phyloP scores from a whole-genome alignment of 192 early-diverging fungal genomes.

The Coemansia sp. region DNA sequence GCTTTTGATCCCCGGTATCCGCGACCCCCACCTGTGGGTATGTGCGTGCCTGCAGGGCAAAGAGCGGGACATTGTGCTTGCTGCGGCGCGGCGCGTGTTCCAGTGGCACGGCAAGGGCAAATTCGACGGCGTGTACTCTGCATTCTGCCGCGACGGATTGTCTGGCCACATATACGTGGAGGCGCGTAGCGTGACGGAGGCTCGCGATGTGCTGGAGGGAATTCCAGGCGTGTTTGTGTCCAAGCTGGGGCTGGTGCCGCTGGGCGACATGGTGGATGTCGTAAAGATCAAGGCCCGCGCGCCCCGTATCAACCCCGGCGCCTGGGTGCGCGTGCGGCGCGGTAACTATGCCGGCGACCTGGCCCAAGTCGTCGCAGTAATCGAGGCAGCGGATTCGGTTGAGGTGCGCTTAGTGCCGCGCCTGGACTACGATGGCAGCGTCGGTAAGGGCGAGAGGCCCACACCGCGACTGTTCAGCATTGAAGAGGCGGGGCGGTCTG shows the following conservation, averaged over 20 bases:
- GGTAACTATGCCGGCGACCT: slow-evolving; percentile 95
- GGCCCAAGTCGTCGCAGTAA: slow-evolving; percentile 74
- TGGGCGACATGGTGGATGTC: slow-evolving; percentile 90
- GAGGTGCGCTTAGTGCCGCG: slow-evolving; percentile 79
- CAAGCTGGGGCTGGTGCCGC: slow-evolving; percentile 80
- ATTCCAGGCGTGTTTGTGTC: slow-evolving; percentile 75
- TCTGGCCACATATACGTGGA: slow-evolving; percentile 95
- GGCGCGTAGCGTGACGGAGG: slow-evolving; percentile 76
- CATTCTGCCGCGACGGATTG: slow-evolving; percentile 81
- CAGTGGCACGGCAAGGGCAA: slow-evolving; percentile 66
- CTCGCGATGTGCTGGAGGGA: slow-evolving; percentile 75
- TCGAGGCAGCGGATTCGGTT: slow-evolving; percentile 68
- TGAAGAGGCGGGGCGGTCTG: slow-evolving; percentile 54
- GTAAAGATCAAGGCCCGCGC: slow-evolving; percentile 75
- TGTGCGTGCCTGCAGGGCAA: slow-evolving; percentile 83
- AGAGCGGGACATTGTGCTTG: slow-evolving; percentile 86
- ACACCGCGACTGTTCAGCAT: slow-evolving; percentile 76
- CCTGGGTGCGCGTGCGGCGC: slow-evolving; percentile 89
- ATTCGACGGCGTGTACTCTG: slow-evolving; percentile 77
- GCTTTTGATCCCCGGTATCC: slow-evolving; percentile 81
- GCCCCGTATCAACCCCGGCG: slow-evolving; percentile 59
- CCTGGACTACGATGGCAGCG: slow-evolving; percentile 60
- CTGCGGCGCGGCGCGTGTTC: slow-evolving; percentile 76
- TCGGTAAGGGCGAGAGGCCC: slow-evolving; percentile 59
- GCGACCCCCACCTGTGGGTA: slow-evolving; percentile 93